phyloP scores from a whole-genome alignment of 305 asterid genomes.

The Fraxinus baroniana region DNA sequence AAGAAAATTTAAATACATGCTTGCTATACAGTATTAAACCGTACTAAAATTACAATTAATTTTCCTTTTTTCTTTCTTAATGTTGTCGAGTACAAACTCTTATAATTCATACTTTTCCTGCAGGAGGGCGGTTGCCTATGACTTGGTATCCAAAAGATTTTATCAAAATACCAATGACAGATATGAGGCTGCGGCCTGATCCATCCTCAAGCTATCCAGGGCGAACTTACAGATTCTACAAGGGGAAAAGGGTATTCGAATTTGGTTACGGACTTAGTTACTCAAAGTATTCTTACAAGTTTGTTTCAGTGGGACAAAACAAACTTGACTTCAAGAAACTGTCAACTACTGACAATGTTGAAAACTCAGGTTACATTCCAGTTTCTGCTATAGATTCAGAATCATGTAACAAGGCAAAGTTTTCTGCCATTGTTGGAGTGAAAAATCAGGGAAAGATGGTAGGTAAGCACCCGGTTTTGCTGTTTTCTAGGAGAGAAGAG shows the following conservation, averaged over 20 bases:
- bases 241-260: slow-evolving; percentile 56
- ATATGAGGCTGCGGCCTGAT: slow-evolving; percentile 58
- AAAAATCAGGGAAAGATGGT: slow-evolving; percentile 43
- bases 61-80: neutral
- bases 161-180: slow-evolving; percentile 44
- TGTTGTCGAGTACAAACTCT: neutral
- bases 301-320: slow-evolving; percentile 31
- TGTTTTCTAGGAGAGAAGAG: slow-evolving; percentile 36
- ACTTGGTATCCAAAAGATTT: slow-evolving; percentile 68
- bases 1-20: neutral
- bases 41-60: neutral
- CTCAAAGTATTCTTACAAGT: slow-evolving; percentile 53
- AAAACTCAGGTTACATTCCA: slow-evolving; percentile 18
- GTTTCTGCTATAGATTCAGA: slow-evolving; percentile 41
- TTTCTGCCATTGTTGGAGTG: slow-evolving; percentile 35
- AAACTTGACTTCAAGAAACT: slow-evolving; percentile 33
- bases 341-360: neutral
- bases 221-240: slow-evolving; percentile 64
- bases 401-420: slow-evolving; percentile 45
- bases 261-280: slow-evolving; percentile 75
- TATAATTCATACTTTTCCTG: neutral
- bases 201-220: slow-evolving; percentile 55
- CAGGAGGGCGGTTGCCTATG: slow-evolving; percentile 55
- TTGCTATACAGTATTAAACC: neutral
- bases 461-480: slow-evolving; percentile 53